phyloP scores from a whole-genome alignment of 805 yeast genomes.

The Lipomyces starkeyi region DNA sequence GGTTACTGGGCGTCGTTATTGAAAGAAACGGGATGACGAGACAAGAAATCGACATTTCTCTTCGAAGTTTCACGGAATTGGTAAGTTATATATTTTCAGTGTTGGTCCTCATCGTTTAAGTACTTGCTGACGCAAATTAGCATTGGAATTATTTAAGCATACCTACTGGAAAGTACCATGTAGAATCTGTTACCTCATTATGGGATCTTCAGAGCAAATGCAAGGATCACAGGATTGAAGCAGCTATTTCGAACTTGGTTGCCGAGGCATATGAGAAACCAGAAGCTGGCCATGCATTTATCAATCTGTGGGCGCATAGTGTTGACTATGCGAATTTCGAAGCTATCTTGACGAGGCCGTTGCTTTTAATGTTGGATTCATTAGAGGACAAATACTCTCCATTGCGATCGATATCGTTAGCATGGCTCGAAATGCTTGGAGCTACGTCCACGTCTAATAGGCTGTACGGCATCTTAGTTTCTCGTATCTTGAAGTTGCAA shows the following conservation, averaged over 20 bases:
- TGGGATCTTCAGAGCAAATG: constrained; percentile 63
- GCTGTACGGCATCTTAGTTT: constrained; percentile 63
- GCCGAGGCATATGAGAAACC: constrained; percentile 48
- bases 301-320: constrained; percentile 77
- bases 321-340: constrained; percentile 55
- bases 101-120: constrained; percentile 3
- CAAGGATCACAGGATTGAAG: constrained; percentile 66
- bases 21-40: constrained; percentile 34
- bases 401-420: constrained; percentile 31
- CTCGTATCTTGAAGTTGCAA: constrained; percentile 56
- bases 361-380: constrained; percentile 72
- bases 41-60: constrained; percentile 32
- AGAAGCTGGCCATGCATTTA: constrained; percentile 60
- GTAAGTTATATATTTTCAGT: background rate
- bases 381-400: constrained; percentile 54
- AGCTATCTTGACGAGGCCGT: constrained; percentile 62
- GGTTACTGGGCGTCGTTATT: constrained; percentile 33
- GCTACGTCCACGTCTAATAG: constrained; percentile 52
- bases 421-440: constrained; percentile 38
- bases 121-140: constrained; percentile 39
- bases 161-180: constrained; percentile 63
- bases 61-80: constrained; percentile 34
- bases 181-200: constrained; percentile 70
- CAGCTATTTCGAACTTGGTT: constrained; percentile 67
- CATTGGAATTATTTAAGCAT: constrained; percentile 63